Percentiles rank a stretch among this genome's conserved stretches.
Evolutionary conservation across 768 basidiomycete species (phyloP).

Genomic region (Hygrophorus russula): DNA sequence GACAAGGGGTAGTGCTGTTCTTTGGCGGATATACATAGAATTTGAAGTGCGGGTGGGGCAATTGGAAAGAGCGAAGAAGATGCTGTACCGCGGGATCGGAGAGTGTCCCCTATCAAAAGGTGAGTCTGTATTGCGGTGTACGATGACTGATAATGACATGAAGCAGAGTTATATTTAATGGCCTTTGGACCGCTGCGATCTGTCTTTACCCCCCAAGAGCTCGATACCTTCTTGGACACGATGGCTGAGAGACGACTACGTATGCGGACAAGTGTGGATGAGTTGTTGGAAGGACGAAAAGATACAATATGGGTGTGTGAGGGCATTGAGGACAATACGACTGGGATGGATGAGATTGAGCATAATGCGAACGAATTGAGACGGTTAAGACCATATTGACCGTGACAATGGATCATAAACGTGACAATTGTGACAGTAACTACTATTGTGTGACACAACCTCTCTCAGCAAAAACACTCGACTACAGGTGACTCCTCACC

Average conservation of each 20-base stretch:
- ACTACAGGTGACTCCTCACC: no score
- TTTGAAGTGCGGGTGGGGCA: slow-evolving; percentile 62
- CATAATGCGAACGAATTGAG: slow-evolving; percentile 45
- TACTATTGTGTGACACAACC: not conserved
- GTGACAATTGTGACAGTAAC: no score
- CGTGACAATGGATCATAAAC: slow-evolving; percentile 14
- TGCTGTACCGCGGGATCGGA: slow-evolving; percentile 62
- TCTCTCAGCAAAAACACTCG: slow-evolving; percentile 6
- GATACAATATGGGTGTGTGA: slow-evolving; percentile 23
- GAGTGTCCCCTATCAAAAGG: slow-evolving; percentile 75
- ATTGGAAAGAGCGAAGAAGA: slow-evolving; percentile 50
- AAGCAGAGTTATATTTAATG: slow-evolving; percentile 60
- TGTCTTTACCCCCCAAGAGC: slow-evolving; percentile 49
- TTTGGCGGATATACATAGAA: slow-evolving; percentile 70
- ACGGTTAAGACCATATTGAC: slow-evolving; percentile 54
- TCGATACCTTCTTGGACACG: slow-evolving; percentile 50
- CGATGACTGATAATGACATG: slow-evolving; percentile 6
- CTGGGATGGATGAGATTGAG: slow-evolving; percentile 42
- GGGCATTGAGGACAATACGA: slow-evolving; percentile 17
- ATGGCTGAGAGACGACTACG: slow-evolving; percentile 73
- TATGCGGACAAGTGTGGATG: slow-evolving; percentile 50
- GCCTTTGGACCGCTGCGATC: slow-evolving; percentile 63
- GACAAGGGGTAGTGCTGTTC: slow-evolving; percentile 48
- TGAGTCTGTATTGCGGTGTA: slow-evolving; percentile 15
- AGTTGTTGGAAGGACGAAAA: slow-evolving; percentile 33